Evolutionary conservation across 805 yeast genomes (phyloP).

Genomic region (Hanseniaspora guilliermondii): DNA sequence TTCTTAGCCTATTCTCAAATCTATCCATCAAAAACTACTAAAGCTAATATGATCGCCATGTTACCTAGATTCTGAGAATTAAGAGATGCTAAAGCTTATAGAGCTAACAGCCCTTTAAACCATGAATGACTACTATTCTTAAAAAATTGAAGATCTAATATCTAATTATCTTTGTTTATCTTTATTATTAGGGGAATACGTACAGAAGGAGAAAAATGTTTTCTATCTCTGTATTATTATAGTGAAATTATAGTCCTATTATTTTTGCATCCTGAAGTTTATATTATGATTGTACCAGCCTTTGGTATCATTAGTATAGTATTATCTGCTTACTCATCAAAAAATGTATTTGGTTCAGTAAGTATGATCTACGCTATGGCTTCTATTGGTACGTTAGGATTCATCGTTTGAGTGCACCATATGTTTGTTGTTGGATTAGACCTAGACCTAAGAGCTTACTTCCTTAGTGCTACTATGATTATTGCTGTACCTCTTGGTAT

Average conservation of each 20-base stretch:
- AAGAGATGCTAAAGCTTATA: too few species aligned
- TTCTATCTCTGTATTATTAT: too few species aligned
- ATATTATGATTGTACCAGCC: slow-evolving; percentile 18
- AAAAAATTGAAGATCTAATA: too few species aligned
- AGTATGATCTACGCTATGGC: slow-evolving; percentile 20
- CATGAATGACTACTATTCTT: too few species aligned
- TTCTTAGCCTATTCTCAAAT: too few species aligned
- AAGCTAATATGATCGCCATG: too few species aligned
- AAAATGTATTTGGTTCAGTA: slow-evolving; percentile 18
- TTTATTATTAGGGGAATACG: too few species aligned
- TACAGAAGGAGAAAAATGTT: too few species aligned
- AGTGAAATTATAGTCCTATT: slow-evolving; percentile 2
- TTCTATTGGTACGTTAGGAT: slow-evolving; percentile 18
- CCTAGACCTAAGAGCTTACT: slow-evolving; percentile 21
- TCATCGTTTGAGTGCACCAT: slow-evolving; percentile 21
- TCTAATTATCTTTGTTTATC: too few species aligned
- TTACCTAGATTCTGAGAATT: too few species aligned
- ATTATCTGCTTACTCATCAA: slow-evolving; percentile 11
- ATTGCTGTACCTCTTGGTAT: slow-evolving; percentile 16
- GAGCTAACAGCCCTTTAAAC: too few species aligned
- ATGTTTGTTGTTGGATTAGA: slow-evolving; percentile 24
- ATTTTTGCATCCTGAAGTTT: slow-evolving; percentile 11
- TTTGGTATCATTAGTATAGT: slow-evolving; percentile 18
- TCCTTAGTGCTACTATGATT: slow-evolving; percentile 18
- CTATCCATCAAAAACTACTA: too few species aligned